Evolutionary conservation across 129 eudicot species (phyloP), one percentile per base, ranked within the genome.

Genomic region (Pulicaria dysenterica): DNA sequence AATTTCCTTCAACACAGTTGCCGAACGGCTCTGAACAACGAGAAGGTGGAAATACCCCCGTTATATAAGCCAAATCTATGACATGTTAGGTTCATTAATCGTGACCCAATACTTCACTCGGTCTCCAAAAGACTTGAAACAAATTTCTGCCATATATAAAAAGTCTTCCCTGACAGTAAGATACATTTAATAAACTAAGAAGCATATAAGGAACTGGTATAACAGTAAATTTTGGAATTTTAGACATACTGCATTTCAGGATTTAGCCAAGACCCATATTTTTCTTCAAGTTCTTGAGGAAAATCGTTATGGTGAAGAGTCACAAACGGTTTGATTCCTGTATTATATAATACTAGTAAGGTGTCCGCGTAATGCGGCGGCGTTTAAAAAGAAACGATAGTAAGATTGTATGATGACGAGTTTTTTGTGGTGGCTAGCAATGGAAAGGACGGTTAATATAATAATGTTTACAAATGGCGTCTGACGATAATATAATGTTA

Each of bases 1-100:
- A 95, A 61, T 90, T 83, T 8, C 97, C 99, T 40, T 19, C 40
- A 5, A 86, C 17, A 69, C 96, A 94, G n/a, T 83, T 70, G 9
- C 89, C 97, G 39, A 88, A 89, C 55, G 98, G 96, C 63, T 65
- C 79, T n/a, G 96, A 92, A 67, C 98, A 92, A 65, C 58, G 95
- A 62, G 73, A 77, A 3, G 99, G 97, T 45, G 96, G 99, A 69
- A 48, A 79, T 0, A 0, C 0, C 9, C 94, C 97, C 24, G 0
- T 17, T 56, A 40, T 64, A 11, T 84, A 95, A 8, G 80, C 96
- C 64, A 70, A 49, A 41, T 75, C 80, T 15, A 81, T 43, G 31
- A 67, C 36, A 88, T 14, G 61, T 91, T 95, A 53, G 99, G 97
- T 50, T 95, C 99, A 4, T 91, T 95, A 67, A 95, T 88, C 1